Evolutionary conservation across 768 basidiomycete genomes (phyloP), one percentile per base, ranked within the genome.

Genomic region (Lactifluus volemus): DNA sequence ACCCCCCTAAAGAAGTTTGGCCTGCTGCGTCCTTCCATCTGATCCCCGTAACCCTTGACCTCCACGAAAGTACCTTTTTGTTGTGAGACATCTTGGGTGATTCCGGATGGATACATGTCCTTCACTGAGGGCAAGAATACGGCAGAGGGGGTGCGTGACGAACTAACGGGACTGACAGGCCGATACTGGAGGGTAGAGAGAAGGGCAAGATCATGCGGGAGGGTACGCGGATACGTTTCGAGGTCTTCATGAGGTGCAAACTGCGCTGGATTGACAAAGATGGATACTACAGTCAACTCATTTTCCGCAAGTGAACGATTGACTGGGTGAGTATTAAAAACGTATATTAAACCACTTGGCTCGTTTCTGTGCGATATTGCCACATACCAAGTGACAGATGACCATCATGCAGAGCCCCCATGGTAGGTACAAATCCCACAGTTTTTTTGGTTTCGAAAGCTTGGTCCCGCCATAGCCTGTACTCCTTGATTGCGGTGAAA

Each of bases 241-340:
- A 98, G 83, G 71, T 98, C 97, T 74, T 99, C 97, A 65, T 92
- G 85, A 0, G 92, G 95, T 1, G 96, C 92, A 67, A 99, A 99
- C 72, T 98, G 95, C 3, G 95, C 89, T 0, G 97, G 97, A 71
- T 99, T 98, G 61, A 99, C 95, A 72, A 98, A 99, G 67, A 99
- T 92, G 30, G 95, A 97, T 60, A 98, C 76, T 67, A 98, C 84
- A 0, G 97, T 98, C 44, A 86, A 73, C 59, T 93, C 89, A 68
- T 95, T 94, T 58, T 85, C 81, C 2, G 73, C 71, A 4, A 98
- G 78, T 0, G 92, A 94, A 53, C 77, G 78, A 60, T 82, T 79
- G 25, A 98, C 96, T 98, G 70, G 3, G 42, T 29, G 30, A 39
- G 32, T 60, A 50, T 47, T 38, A 25, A 2, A 25, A 25, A 25